phyloP scores from a whole-genome alignment of 179 eudicot species.

The Spergularia azorica region DNA sequence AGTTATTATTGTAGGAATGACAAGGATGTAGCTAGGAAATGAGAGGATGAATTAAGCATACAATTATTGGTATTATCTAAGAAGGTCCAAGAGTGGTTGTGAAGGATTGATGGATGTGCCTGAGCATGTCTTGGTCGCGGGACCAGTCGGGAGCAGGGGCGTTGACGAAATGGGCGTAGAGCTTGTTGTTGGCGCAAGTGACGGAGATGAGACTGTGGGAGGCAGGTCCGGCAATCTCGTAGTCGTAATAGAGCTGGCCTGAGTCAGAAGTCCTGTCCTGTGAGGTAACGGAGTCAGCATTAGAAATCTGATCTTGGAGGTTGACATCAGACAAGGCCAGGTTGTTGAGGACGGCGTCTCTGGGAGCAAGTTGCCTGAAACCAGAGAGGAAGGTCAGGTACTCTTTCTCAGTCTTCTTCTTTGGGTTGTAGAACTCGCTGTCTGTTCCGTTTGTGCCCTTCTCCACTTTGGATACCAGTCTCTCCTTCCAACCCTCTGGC shows the following conservation, averaged over 20 bases:
- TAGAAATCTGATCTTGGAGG: slow-evolving; percentile 63
- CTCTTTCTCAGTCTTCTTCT: slow-evolving; percentile 72
- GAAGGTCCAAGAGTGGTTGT: slow-evolving; percentile 34
- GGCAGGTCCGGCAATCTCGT: slow-evolving; percentile 62
- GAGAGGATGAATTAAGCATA: too few species aligned
- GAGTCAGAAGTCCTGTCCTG: slow-evolving; percentile 67
- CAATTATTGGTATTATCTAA: not conserved
- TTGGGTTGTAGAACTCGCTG: slow-evolving; percentile 86
- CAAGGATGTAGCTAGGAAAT: too few species aligned
- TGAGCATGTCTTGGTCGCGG: slow-evolving; percentile 63
- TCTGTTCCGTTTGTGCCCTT: slow-evolving; percentile 94
- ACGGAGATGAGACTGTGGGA: slow-evolving; percentile 79
- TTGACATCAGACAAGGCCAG: slow-evolving; percentile 79
- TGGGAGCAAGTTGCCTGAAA: slow-evolving; percentile 64
- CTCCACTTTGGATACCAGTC: slow-evolving; percentile 72
- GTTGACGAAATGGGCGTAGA: slow-evolving; percentile 87
- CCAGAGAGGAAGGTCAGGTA: slow-evolving; percentile 72
- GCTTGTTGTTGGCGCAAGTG: slow-evolving; percentile 79
- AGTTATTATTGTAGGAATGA: too few species aligned
- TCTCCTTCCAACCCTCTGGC: slow-evolving; percentile 89
- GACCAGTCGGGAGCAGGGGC: slow-evolving; percentile 83
- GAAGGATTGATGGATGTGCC: slow-evolving; percentile 78
- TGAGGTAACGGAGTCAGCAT: slow-evolving; percentile 58
- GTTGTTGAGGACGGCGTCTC: slow-evolving; percentile 63
- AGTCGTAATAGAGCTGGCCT: slow-evolving; percentile 79